Evolutionary conservation across 345 rosid genomes (phyloP).

Genomic region (Chamaenerion angustifolium): DNA sequence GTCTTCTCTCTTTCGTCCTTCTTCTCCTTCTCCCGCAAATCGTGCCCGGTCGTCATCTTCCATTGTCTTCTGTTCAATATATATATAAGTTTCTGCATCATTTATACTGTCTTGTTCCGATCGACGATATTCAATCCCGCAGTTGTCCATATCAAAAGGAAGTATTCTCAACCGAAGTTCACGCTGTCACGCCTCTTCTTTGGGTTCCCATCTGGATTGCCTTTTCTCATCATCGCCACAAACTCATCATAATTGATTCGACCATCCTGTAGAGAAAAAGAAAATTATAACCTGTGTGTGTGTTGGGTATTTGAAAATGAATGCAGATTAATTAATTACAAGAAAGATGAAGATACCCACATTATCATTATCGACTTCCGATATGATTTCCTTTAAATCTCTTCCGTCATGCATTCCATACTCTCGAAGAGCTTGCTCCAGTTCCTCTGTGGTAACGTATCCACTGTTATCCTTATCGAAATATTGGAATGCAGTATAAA

Average conservation of each 20-base stretch:
- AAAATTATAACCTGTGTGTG: too few species aligned
- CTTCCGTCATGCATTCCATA: constrained; percentile 69
- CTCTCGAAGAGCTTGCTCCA: constrained; percentile 80
- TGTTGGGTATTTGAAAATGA: too few species aligned
- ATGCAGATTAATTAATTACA: too few species aligned
- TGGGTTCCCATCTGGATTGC: constrained; percentile 57
- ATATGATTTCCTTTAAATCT: constrained; percentile 63
- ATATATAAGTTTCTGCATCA: too few species aligned
- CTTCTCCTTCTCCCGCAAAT: too few species aligned
- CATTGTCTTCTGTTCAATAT: too few species aligned
- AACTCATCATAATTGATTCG: constrained; percentile 90
- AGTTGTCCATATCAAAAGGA: too few species aligned
- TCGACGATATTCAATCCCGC: too few species aligned
- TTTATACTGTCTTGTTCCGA: too few species aligned
- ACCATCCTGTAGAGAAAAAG: constrained; percentile 46
- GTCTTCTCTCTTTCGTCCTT: too few species aligned
- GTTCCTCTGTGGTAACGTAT: constrained; percentile 71
- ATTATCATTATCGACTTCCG: constrained; percentile 67
- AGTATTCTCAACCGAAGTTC: too few species aligned
- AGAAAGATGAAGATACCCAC: constrained; percentile 24
- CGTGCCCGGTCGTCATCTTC: too few species aligned
- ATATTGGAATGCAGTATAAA: constrained; percentile 59
- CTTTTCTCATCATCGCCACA: constrained; percentile 87
- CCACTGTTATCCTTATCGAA: constrained; percentile 72
- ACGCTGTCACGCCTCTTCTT: constrained; percentile 37